Base-by-base conservation (phyloP, 352 stramenopile genomes). In the Ochromonadaceae sp. region DNA sequence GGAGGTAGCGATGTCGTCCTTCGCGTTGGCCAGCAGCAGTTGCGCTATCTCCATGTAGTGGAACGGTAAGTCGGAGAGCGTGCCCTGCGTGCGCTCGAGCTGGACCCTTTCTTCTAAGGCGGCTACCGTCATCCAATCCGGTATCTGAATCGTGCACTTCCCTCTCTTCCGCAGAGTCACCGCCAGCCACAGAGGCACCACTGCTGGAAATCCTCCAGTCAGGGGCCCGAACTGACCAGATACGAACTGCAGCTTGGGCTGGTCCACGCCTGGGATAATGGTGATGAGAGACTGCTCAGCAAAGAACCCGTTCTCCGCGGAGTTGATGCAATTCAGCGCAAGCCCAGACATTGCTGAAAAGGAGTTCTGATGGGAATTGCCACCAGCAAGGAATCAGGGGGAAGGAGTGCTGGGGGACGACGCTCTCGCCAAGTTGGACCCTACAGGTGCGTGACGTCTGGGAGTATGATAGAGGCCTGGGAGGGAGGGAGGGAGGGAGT, bases 121-220 rank as follows among this genome's bases (percentile, higher is more conserved):
- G 10, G 5, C 38, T 2, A 63, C 38, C 31, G 22, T 17, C 55
- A 63, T 55, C 55, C 55, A 63, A 17, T 63, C 35, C 28, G 55
- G 55, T 34, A 34, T 53, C 12, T 22, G 5, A 34, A 63, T 63
- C 1, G 9, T 50, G 52, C 55, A 63, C 22, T 30, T 52, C 41
- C 20, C 55, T 32, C 25, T 39, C 41, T 63, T 63, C 10, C 38
- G 34, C 5, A 63, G 12, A n/a, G 38, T 15, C 28, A 50, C 52
- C 22, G 55, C 55, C 17, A 63, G 22, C 55, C 55, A 63, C 41
- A 63, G 52, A 30, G 55, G 55, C 17, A 63, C 15, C 40, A 52
- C 35, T 52, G 4, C 17, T 15, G 55, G 55, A 12, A 63, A 25
- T 52, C 38, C 34, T 31, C 9, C 22, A n/a, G 7, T 36, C 17